Evolutionary conservation across 306 rosid genomes (phyloP), one percentile per base, ranked within the genome.

Genomic region (Citrullus amarus): DNA sequence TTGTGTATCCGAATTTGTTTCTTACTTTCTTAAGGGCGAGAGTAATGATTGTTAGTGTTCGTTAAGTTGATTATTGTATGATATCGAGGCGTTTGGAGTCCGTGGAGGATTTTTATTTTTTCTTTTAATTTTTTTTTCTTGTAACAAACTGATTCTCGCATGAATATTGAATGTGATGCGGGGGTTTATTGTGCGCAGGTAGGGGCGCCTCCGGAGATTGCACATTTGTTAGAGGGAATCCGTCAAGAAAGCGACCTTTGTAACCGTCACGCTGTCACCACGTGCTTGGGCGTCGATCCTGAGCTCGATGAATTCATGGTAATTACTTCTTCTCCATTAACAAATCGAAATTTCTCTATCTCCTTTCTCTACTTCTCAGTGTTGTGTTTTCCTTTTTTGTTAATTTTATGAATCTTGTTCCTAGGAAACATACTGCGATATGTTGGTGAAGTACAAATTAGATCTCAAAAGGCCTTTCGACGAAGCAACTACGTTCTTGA

Each of bases 221-320:
- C 93, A 68, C 69, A 89, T 65, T 86, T 90, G 84, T 85, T 96
- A 20, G 98, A 92, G 16, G 97, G 89, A 86, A 90, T 96, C 90
- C 89, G 88, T 57, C 82, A 82, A 82, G 91, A 91, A 86, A 88
- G 86, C 77, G 93, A 91, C 82, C 71, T 81, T 70, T 82, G 81
- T 72, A 88, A 88, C 86, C 70, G 83, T 25, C 87, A 89, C 79
- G 82, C 78, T 36, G 88, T 87, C 79, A 85, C 97, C 97, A 90
- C 97, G 93, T 90, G 96, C 86, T 79, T 83, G 58, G 97, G 99
- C 90, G 91, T 85, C 90, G 99, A 96, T 89, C 99, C 97, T 89
- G 99, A 92, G 90, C 98, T 96, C 75, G 99, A 96, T 72, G 93
- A 92, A 83, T 96, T 96, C 88, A 96, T 96, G 99, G 98, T 93